Conservation (phyloP, 1,284 basidiomycete species). For the Cryptococcus wingfieldii region DNA sequence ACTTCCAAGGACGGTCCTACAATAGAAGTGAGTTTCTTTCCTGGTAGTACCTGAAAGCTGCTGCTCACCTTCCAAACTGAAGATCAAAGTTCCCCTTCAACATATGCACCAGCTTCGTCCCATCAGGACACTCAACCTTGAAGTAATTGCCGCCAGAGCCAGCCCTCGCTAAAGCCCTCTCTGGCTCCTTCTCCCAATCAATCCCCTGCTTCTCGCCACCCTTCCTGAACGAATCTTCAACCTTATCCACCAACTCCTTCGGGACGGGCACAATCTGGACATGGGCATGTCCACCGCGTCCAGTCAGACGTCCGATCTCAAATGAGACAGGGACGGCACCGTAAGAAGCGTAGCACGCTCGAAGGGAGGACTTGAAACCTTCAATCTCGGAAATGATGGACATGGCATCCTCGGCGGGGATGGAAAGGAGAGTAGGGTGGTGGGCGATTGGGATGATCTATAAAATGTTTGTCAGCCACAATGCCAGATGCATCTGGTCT, state of each 20-base stretch:
- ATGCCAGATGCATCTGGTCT: neutral
- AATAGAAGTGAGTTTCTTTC: neutral
- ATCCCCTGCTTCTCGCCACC: conserved; percentile 65
- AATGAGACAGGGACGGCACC: conserved; percentile 69
- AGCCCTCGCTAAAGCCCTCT: conserved; percentile 57
- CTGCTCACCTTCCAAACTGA: conserved; percentile 80
- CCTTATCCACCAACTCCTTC: conserved; percentile 55
- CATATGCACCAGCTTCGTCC: conserved; percentile 76
- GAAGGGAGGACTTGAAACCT: conserved; percentile 72
- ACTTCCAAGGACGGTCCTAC: conserved; percentile 70
- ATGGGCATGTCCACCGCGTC: conserved; percentile 90
- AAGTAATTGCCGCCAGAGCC: conserved; percentile 67
- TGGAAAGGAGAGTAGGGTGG: conserved; percentile 60
- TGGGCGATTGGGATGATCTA: conserved; percentile 73
- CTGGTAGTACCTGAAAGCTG: neutral
- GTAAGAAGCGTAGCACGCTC: conserved; percentile 66
- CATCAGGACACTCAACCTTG: conserved; percentile 80
- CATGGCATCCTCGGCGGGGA: conserved; percentile 68
- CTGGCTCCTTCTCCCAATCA: conserved; percentile 61
- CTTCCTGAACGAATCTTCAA: conserved; percentile 65
- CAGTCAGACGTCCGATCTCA: conserved; percentile 76
- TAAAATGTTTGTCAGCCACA: neutral
- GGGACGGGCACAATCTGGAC: conserved; percentile 83
- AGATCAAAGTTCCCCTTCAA: conserved; percentile 78
- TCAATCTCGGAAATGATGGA: conserved; percentile 76